These are phyloP conservation scores for Mortierella sp. DNA, from an alignment of 371 early-diverging fungal species.

Conservation along the genomic window DNA sequence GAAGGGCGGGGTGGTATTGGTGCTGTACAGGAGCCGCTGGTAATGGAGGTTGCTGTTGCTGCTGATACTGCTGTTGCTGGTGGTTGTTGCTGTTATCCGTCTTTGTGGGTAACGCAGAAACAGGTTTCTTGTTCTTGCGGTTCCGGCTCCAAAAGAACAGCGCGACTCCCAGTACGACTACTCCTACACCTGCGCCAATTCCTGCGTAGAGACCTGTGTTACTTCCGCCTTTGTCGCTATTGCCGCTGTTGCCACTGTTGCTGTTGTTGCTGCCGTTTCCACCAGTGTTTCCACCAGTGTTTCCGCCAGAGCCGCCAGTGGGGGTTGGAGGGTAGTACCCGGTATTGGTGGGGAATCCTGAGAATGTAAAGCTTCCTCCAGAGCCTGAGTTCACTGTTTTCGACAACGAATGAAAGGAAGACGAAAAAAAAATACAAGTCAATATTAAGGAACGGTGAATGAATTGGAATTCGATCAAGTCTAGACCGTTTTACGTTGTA, in stretches of 20 bases:
- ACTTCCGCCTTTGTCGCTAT: constrained; percentile 12
- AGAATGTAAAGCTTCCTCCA: not conserved
- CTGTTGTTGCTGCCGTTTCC: not conserved
- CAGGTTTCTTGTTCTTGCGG: constrained; percentile 12
- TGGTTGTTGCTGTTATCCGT: not conserved
- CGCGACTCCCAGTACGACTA: constrained; percentile 23
- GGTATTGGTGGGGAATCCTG: not conserved
- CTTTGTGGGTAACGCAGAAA: not conserved
- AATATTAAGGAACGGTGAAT: not conserved
- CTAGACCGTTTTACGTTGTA: not conserved
- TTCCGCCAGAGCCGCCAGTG: too few species aligned
- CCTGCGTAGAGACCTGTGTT: constrained; percentile 44
- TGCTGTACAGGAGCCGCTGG: not conserved
- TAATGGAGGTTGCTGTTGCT: constrained; percentile 9
- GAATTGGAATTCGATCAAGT: too few species aligned
- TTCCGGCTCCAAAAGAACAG: constrained; percentile 34
- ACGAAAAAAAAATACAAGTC: not conserved
- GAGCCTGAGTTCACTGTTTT: not conserved
- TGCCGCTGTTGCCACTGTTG: not conserved
- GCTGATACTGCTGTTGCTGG: constrained; percentile 23
- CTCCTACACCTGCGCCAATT: constrained; percentile 42
- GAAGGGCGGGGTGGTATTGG: constrained; percentile 17
- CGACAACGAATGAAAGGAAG: too few species aligned
- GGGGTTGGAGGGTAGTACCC: not conserved
- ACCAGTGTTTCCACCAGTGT: too few species aligned